Evolutionary conservation across 129 eudicot species (phyloP), one percentile per base, ranked within the genome.

Genomic region (Gnaphalium uliginosum): DNA sequence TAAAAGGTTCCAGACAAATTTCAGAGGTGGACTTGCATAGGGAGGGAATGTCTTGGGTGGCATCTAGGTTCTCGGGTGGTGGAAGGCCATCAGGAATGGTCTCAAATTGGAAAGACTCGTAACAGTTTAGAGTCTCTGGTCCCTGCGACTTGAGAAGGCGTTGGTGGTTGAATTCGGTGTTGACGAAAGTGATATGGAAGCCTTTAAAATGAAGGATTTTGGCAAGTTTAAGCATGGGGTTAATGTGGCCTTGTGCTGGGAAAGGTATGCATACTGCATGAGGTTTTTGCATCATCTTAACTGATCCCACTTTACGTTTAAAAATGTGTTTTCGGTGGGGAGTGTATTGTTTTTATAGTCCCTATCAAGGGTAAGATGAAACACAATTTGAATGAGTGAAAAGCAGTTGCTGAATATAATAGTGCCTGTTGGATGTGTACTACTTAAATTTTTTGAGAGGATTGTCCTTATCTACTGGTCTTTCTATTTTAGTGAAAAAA

Each of bases 181-280:
- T 61, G 66, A 61, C 66, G 25, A 61, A 61, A 6, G 66, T 61
- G 66, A 61, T 61, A 25, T 56, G 50, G 54, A 72, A 84, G 62
- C 85, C 80, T 48, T 26, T 60, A 6, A 66, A 72, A 19, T 80
- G 74, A 17, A 80, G 72, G 72, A 67, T 67, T 67, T 67, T 67
- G 19, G 72, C 72, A 14, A 67, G 30, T 22, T 37, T 67, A n/a
- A 84, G 63, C 83, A 84, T 81, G 35, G 88, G 88, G 77, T 81
- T 81, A 0, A 84, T 84, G 75, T 84, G 83, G 79, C 88, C 85
- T 76, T 84, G 88, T 29, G 82, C 79, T 57, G 85, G 85, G n/a
- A 76, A 54, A 4, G 85, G 85, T 14, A 84, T 18, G 26, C 85
- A 80, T 1, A 84, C 80, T 25, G 74, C 88, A 68, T 84, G 88